Evolutionary conservation across 768 basidiomycete species (phyloP), one percentile per base, ranked within the genome.

Genomic region (Tricholoma flavovirens): DNA sequence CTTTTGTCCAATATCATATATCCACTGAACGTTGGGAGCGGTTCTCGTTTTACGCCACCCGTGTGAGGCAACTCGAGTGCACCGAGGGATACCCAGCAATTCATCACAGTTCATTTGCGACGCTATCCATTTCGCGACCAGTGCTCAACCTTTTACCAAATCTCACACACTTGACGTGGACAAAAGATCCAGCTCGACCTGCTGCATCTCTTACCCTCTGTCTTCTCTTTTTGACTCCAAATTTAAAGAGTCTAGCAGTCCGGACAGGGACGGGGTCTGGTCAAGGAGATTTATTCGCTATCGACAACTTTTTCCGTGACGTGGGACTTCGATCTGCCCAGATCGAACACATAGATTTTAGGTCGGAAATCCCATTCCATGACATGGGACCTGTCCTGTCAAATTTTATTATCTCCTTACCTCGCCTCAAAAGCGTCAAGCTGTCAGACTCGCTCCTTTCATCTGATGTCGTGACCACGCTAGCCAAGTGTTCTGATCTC

Each of bases 31-130:
- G 57, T 17, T 65, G 66, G 66, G 59, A 56, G 9, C 49, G 55
- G 30, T 66, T 66, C 54, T 55, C 56, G 22, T 58, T 57, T 38
- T 66, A 66, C 51, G 56, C 66, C 15, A 60, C 58, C 32, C 62
- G 62, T 53, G 62, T 65, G 17, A 62, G 64, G 19, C 58, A 59
- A 24, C 61, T 67, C 46, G 48, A 58, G 19, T 62, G 59, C 56
- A 69, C 55, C 49, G 59, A 59, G 22, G 10, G 32, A 5, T 17
- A 24, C 14, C 30, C 48, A n/a, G 35, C 53, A 26, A 51, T 56
- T 11, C 55, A 58, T 50, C 53, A 57, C 36, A 38, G 45, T 11
- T 24, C 53, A 15, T 59, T 56, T 21, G 29, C 56, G 11, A 62
- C 53, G 5, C 42, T 62, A 32, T 49, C 56, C 49, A 46, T 62